Percentiles rank a stretch among this genome's conserved stretches.
phyloP scores from a whole-genome alignment of 2,329 filamentous ascomycete genomes.

The Cladophialophora carrionii region DNA sequence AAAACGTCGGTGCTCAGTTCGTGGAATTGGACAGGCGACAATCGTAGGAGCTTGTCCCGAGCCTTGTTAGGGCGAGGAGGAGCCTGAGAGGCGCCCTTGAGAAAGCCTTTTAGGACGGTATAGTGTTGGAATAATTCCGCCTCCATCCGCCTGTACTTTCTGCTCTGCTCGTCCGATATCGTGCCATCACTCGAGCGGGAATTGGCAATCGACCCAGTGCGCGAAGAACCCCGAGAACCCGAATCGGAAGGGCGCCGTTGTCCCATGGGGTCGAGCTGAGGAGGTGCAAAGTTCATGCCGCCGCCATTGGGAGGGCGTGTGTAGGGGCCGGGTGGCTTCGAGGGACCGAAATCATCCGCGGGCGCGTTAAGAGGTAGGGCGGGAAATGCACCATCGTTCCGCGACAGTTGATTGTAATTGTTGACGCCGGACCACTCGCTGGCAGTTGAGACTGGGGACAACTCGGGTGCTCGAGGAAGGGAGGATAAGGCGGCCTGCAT shows the following conservation, averaged over 20 bases:
- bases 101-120: constrained; percentile 72
- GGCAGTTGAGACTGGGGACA: constrained; percentile 80
- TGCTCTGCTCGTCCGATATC: constrained; percentile 66
- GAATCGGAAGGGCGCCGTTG: constrained; percentile 48
- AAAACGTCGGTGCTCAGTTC: constrained; percentile 97
- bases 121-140: constrained; percentile 80
- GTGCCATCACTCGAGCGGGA: constrained; percentile 74
- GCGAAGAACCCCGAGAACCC: constrained; percentile 67
- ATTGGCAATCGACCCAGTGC: constrained; percentile 82
- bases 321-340: constrained; percentile 20
- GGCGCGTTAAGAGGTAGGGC: constrained; percentile 43
- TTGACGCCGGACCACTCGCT: constrained; percentile 78
- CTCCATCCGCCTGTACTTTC: constrained; percentile 64
- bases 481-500: constrained; percentile 34
- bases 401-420: constrained; percentile 61
- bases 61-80: constrained; percentile 71
- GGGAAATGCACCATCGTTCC: constrained; percentile 52
- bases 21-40: constrained; percentile 92
- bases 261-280: constrained; percentile 39
- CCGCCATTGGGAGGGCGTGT: constrained; percentile 24
- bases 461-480: constrained; percentile 23
- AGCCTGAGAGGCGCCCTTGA: constrained; percentile 52
- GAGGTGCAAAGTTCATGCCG: constrained; percentile 27
- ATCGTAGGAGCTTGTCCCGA: constrained; percentile 86
- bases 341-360: constrained; percentile 27